Evolutionary conservation across 257 asterid species (phyloP).

Genomic region (Buddleja alternifolia): DNA sequence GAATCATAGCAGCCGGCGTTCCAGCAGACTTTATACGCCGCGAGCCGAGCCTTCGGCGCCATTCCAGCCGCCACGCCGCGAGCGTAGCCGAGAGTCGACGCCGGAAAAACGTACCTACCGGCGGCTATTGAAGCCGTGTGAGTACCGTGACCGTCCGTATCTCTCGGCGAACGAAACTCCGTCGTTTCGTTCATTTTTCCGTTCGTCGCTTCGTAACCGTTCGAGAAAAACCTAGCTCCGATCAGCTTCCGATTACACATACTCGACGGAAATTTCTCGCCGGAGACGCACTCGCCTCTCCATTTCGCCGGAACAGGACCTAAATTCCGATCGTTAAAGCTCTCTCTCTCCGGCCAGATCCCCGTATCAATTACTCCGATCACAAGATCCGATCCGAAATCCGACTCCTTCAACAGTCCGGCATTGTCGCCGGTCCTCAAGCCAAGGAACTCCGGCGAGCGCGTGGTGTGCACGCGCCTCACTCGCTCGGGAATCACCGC

Average conservation of each 20-base stretch:
- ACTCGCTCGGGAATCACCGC: slow-evolving; percentile 78
- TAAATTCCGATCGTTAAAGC: slow-evolving; percentile 70
- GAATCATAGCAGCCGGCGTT: slow-evolving; percentile 83
- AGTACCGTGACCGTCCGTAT: slow-evolving; percentile 92
- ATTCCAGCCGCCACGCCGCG: slow-evolving; percentile 91
- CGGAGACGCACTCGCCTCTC: slow-evolving; percentile 71
- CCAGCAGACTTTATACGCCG: slow-evolving; percentile 92
- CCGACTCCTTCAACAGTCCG: slow-evolving; percentile 76
- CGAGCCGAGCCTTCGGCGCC: slow-evolving; percentile 95
- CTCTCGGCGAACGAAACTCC: slow-evolving; percentile 79
- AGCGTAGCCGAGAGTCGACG: slow-evolving; percentile 82
- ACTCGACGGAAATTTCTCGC: slow-evolving; percentile 50
- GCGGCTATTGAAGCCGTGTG: slow-evolving; percentile 98
- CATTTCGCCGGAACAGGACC: slow-evolving; percentile 72
- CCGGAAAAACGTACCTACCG: slow-evolving; percentile 84
- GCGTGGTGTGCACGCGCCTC: slow-evolving; percentile 74
- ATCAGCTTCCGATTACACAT: slow-evolving; percentile 81
- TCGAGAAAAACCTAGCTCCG: slow-evolving; percentile 73
- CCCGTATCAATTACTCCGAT: slow-evolving; percentile 90
- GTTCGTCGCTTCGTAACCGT: slow-evolving; percentile 73
- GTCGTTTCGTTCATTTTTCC: slow-evolving; percentile 73
- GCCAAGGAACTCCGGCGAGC: slow-evolving; percentile 89
- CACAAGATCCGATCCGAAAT: slow-evolving; percentile 87
- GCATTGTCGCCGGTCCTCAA: slow-evolving; percentile 57
- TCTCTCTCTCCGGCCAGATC: slow-evolving; percentile 95